phyloP scores from a whole-genome alignment of 352 stramenopile species.

The Pythium sukuiense region DNA sequence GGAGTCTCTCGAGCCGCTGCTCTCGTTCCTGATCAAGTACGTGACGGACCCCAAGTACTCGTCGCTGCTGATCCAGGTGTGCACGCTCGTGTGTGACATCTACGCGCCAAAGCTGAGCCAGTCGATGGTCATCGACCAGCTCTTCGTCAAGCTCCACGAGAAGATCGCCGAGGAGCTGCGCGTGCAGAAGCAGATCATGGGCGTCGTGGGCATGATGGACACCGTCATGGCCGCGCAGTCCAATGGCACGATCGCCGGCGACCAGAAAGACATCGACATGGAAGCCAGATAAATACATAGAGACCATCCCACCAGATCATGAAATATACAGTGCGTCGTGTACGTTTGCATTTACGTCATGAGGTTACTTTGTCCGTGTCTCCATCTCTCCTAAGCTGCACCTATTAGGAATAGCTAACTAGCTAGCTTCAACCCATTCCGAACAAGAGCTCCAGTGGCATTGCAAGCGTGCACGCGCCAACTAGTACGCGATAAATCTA shows the following conservation, averaged over 20 bases:
- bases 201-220: slow-evolving; percentile 90
- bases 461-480: slow-evolving; percentile 1
- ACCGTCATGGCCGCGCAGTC: slow-evolving; percentile 85
- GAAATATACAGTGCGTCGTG: slow-evolving; percentile 25
- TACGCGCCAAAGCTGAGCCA: slow-evolving; percentile 92
- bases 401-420: neutral
- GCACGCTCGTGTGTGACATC: slow-evolving; percentile 91
- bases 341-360: slow-evolving; percentile 11
- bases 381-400: neutral
- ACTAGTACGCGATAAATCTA: slow-evolving; percentile 47
- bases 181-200: slow-evolving; percentile 84
- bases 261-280: slow-evolving; percentile 25
- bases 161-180: slow-evolving; percentile 85
- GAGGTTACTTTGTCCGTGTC: neutral
- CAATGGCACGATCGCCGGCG: slow-evolving; percentile 48
- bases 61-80: slow-evolving; percentile 90
- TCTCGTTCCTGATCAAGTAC: slow-evolving; percentile 95
- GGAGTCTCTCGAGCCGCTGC: slow-evolving; percentile 92
- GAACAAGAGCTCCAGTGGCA: neutral
- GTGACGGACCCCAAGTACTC: slow-evolving; percentile 94
- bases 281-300: slow-evolving; percentile 28
- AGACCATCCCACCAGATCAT: slow-evolving; percentile 5
- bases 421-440: neutral
- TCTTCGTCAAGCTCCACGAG: slow-evolving; percentile 92
- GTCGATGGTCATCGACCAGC: slow-evolving; percentile 90